Percentiles rank a stretch among this genome's conserved stretches.
phyloP scores from a whole-genome alignment of 176 grass and related monocot species.

The Neostapfia colusana region DNA sequence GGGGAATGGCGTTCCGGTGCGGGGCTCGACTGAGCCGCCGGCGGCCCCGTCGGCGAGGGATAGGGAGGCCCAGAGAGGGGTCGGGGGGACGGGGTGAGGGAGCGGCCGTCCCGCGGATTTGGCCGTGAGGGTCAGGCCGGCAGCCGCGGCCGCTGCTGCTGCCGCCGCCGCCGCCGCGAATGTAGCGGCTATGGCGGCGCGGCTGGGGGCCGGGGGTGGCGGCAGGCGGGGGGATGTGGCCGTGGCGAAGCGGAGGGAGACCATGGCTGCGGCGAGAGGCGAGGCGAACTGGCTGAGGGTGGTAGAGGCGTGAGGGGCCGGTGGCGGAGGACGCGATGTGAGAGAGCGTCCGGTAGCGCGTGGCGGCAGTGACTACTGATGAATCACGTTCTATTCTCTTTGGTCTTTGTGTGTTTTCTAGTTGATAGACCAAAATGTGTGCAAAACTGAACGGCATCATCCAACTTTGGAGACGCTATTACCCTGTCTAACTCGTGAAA shows the following conservation, averaged over 20 bases:
- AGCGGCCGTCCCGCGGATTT: constrained; percentile 34
- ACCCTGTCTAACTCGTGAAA: too few relatives aligned
- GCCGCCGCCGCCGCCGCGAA: constrained; percentile 2
- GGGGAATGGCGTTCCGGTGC: constrained; percentile 63
- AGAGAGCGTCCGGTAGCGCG: constrained; percentile 16
- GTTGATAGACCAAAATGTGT: background rate
- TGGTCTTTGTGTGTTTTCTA: background rate
- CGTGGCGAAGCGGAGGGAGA: constrained; percentile 45
- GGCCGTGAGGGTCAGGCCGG: constrained; percentile 45
- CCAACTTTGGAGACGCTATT: background rate
- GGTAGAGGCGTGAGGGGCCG: background rate
- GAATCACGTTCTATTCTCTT: background rate
- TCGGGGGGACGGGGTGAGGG: constrained; percentile 9
- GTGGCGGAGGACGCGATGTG: constrained; percentile 43
- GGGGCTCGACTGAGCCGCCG: constrained; percentile 46
- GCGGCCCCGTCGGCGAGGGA: constrained; percentile 51
- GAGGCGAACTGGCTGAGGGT: background rate
- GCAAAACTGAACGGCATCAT: background rate
- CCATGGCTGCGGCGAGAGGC: constrained; percentile 36
- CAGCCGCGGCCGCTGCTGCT: constrained; percentile 21
- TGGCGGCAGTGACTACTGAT: constrained; percentile 2
- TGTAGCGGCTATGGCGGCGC: constrained; percentile 39
- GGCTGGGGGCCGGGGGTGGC: constrained; percentile 5
- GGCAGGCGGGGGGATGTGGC: constrained; percentile 33
- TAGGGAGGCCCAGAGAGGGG: constrained; percentile 66